Evolutionary conservation across 495 filamentous ascomycete species (phyloP), one percentile per base, ranked within the genome.

Genomic region (Clavariopsis aquatica): DNA sequence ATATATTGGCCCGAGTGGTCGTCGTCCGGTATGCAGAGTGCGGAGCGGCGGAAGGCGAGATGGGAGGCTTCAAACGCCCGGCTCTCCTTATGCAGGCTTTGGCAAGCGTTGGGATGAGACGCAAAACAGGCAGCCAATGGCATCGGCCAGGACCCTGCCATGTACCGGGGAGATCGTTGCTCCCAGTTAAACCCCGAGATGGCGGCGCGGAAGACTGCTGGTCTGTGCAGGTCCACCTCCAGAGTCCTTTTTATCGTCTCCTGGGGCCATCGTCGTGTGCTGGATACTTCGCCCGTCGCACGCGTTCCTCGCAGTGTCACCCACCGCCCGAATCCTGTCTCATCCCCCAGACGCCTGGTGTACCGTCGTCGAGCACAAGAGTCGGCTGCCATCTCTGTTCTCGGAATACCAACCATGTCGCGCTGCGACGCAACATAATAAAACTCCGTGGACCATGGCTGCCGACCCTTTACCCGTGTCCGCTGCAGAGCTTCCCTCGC

Each of bases 381-480:
- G 23, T 7, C 49, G 43, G 2, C 19, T 27, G 19, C 52, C 38
- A 27, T 24, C 36, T 56, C 9, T n/a, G n/a, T n/a, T n/a, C 38
- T 8, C 51, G 38, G 55, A 24, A 28, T 13, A 13, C 34, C 45
- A 38, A 68, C 54, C 53, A 68, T 68, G 65, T 58, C 31, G 38
- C 54, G 65, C 60, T 64, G 65, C 65, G 36, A 68, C 56, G 60
- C 53, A 56, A 64, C 64, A 60, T 65, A 61, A 65, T 7, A 23
- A 12, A 56, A 43, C 36, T 22, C 38, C 36, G 31, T 15, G 31
- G 36, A 66, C 36, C 31, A 63, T 59, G 55, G 59, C 28, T 52
- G 22, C 60, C 54, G 47, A 26, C 57, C 19, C 52, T 51, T 51
- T 52, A 52, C 47, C 52, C 47, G 62, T 57, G 55, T 52, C 53